Base-by-base conservation (phyloP, 2,329 filamentous ascomycete species). In the Ophiosphaerella herpotricha region DNA sequence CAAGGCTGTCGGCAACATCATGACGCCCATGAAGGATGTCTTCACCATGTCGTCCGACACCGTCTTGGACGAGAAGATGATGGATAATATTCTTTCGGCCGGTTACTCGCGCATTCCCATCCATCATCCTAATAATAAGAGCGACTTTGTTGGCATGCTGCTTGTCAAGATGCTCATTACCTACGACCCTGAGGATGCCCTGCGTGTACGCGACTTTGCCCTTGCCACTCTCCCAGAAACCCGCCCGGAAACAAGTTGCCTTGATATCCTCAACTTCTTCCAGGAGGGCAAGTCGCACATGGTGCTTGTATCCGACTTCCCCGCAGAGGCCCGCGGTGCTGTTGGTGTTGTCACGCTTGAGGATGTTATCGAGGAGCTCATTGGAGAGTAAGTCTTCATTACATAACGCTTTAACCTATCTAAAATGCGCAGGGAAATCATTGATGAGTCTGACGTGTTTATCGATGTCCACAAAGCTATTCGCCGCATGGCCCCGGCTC, bases 221-320 rank as follows among this genome's bases (percentile, higher is more conserved):
- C 80, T 99, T 43, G 94, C 94, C 12, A 97, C 94, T 0, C 84
- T 99, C 6, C 94, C 95, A 1, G 94, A 99, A 74, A 99, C 94
- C 0, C 85, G 90, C 8, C 91, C 94, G 0, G 91, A 97, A 70
- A 99, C 94, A 0, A 97, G 92, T 77, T 99, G 94, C 71, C 77
- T 99, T 48, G 94, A 99, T 72, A 97, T 99, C 66, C 91, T 99
- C 76, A 99, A 99, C 77, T 99, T 97, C 75, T 99, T 99, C 78
- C 94, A 99, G 74, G 94, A 99, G 78, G 94, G 94, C 64, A 99
- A 99, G 73, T 96, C 92, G 1, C 94, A 99, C 74, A 96, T 99
- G 92, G 93, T 97, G 0, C 80, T 99, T 24, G 94, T 97, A 7
- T 97, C 93, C 0, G 90, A 96, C 66, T 83, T 78, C 58, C 94